A percentile compares a stretch with the other conserved stretches of the same genome.
phyloP scores from a whole-genome alignment of 257 asterid genomes.

The Buddleja alternifolia region DNA sequence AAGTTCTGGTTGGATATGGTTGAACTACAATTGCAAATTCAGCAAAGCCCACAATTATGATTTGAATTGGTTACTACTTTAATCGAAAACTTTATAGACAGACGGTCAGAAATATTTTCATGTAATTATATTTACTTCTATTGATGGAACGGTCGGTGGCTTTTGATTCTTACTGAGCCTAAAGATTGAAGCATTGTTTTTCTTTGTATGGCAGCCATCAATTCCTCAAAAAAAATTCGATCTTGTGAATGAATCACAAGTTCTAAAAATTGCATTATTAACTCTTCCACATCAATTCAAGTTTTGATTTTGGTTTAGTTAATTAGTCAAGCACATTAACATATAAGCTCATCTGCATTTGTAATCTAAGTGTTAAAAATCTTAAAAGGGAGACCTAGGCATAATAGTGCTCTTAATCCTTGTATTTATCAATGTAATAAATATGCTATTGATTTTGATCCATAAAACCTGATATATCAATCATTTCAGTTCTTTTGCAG shows the following conservation, averaged over 20 bases:
- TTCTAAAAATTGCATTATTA: too few species aligned
- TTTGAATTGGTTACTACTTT: background rate
- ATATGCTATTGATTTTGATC: background rate
- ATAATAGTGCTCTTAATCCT: slow-evolving; percentile 11
- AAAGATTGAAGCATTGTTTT: too few species aligned
- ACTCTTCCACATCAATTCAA: too few species aligned
- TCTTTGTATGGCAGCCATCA: too few species aligned
- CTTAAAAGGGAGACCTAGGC: background rate
- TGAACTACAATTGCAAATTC: background rate
- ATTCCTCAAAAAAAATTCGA: too few species aligned
- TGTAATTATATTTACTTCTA: too few species aligned
- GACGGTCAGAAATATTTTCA: background rate
- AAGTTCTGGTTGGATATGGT: background rate
- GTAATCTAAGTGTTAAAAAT: background rate
- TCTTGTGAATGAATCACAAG: too few species aligned
- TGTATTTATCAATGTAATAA: background rate
- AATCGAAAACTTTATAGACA: background rate
- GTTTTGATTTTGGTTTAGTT: too few species aligned
- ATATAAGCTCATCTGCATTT: background rate
- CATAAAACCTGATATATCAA: slow-evolving; percentile 22
- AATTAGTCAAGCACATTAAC: background rate
- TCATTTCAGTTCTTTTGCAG: slow-evolving; percentile 72
- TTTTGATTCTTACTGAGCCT: too few species aligned
- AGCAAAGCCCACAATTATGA: background rate
- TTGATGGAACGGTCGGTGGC: too few species aligned